A percentile compares a stretch with the other conserved stretches of the same genome.
Conservation (phyloP, 352 stramenopile species). For the Globisporangium apiculatum region DNA sequence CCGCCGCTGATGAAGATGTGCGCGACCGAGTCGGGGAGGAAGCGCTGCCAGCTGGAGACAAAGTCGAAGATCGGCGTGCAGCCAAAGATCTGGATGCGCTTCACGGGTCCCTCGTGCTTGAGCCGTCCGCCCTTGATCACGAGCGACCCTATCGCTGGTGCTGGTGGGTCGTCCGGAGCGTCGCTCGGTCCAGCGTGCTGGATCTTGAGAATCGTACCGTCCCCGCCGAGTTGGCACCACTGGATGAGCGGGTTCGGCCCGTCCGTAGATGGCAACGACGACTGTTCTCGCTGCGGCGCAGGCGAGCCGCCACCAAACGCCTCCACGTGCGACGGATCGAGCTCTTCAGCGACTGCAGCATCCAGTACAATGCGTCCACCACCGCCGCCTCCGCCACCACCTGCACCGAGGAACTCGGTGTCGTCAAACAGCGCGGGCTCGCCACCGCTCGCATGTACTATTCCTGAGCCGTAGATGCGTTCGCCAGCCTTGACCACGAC, state of each 20-base stretch:
- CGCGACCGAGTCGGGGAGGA: conserved; percentile 45
- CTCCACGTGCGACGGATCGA: conserved; percentile 29
- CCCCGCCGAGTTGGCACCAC: conserved; percentile 76
- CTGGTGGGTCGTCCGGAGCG: conserved; percentile 1
- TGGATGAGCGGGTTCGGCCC: conserved; percentile 24
- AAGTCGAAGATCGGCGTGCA: conserved; percentile 67
- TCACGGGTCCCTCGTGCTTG: conserved; percentile 40
- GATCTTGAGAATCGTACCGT: conserved; percentile 67
- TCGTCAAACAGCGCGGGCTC: conserved; percentile 30
- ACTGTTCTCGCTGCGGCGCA: conserved; percentile 8
- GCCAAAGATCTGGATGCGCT: conserved; percentile 64
- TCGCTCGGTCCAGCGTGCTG: conserved; percentile 21
- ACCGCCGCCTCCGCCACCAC: conserved; percentile 48
- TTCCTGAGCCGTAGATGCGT: conserved; percentile 30
- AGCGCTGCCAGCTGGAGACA: conserved; percentile 34
- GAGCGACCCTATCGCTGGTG: conserved; percentile 26
- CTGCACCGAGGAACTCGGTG: conserved; percentile 14
- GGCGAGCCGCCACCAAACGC: conserved; percentile 43
- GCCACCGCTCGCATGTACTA: conserved; percentile 48
- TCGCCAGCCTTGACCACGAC: conserved; percentile 30
- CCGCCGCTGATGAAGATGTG: conserved; percentile 69
- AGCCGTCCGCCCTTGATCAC: conserved; percentile 51
- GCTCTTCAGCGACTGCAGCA: conserved; percentile 29
- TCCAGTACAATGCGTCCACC: conserved; percentile 52
- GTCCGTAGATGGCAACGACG: too few species aligned